phyloP scores from a whole-genome alignment of 2,329 filamentous ascomycete species.

The Monosporascus ibericus region DNA sequence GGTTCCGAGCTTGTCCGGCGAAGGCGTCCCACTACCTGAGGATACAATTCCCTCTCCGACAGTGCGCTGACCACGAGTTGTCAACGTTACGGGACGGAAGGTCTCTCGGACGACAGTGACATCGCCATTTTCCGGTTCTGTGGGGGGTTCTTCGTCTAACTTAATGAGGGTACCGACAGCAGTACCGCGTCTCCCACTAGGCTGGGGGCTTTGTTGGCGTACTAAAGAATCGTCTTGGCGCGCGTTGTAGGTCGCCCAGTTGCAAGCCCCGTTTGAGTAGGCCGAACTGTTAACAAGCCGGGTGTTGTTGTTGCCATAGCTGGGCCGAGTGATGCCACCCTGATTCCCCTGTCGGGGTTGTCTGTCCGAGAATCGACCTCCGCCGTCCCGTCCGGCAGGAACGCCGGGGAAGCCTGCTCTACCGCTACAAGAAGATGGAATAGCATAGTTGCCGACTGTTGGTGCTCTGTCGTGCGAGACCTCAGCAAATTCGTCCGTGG shows the following conservation, averaged over 20 bases:
- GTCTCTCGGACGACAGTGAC: conserved; percentile 10
- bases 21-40: conserved; percentile 3
- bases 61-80: conserved; percentile 10
- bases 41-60: conserved; percentile 10
- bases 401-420: not conserved
- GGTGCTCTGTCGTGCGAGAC: too few species aligned
- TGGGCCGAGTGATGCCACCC: too few species aligned
- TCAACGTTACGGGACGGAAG: conserved; percentile 17
- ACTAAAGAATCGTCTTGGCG: not conserved
- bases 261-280: not conserved
- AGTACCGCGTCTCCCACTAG: too few species aligned
- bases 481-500: conserved; percentile 12
- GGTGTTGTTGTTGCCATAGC: too few species aligned
- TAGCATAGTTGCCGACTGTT: not conserved
- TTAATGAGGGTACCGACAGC: not conserved
- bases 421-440: not conserved
- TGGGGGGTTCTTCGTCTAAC: not conserved
- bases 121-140: not conserved
- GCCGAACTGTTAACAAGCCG: not conserved
- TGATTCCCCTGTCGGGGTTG: too few species aligned
- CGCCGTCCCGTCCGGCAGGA: too few species aligned
- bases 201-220: not conserved
- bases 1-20: conserved; percentile 3
- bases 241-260: not conserved
- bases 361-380: too few species aligned